Percentiles rank a stretch among this genome's conserved stretches.
Conservation (phyloP, 345 rosid species). For the Triadica sebifera region DNA sequence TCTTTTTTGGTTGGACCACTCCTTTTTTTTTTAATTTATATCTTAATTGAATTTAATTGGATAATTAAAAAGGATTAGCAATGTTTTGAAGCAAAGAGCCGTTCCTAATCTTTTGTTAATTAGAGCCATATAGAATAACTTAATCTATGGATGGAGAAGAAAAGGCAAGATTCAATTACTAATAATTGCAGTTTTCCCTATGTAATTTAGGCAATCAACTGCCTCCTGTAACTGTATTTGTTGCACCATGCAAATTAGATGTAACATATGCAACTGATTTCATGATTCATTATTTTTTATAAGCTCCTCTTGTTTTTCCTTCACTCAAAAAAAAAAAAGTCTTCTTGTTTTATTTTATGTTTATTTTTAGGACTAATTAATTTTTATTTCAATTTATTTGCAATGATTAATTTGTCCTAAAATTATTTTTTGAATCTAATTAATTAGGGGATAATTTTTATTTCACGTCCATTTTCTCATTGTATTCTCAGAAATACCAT, state of each 20-base stretch:
- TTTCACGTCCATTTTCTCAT: no score
- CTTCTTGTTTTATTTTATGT: no score
- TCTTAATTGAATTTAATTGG: not conserved
- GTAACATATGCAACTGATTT: not conserved
- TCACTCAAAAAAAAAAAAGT: no score
- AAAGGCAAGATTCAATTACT: not conserved
- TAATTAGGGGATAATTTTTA: no score
- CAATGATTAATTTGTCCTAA: no score
- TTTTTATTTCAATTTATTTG: no score
- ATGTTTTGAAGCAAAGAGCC: not conserved
- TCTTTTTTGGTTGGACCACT: conserved; percentile 17
- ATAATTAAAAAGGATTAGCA: not conserved
- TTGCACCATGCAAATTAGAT: not conserved
- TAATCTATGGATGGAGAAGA: not conserved
- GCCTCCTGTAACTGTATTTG: not conserved
- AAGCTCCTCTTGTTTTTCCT: no score
- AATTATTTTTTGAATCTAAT: no score
- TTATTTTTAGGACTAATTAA: no score
- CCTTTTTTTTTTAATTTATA: not conserved
- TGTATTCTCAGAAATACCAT: no score
- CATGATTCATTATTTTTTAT: no score
- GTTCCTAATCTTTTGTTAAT: not conserved
- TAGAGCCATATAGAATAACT: not conserved
- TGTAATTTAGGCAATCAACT: not conserved
- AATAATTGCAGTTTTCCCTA: not conserved